Evolutionary conservation across 352 stramenopile species (phyloP).

Genomic region (Globisporangium perplexum): DNA sequence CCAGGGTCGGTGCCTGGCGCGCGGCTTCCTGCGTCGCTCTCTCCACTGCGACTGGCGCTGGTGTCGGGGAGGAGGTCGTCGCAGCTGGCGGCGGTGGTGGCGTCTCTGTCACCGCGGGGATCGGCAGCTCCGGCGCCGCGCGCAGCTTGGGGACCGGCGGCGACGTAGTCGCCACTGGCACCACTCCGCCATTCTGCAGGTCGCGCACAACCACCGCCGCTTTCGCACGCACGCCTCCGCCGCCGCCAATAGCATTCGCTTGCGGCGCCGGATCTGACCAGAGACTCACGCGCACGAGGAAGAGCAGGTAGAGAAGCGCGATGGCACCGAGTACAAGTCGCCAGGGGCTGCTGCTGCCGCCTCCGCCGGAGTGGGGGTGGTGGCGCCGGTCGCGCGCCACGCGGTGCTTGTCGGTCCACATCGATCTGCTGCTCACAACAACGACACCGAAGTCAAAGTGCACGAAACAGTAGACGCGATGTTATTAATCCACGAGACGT

Average conservation of each 20-base stretch:
- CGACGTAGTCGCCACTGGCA: neutral
- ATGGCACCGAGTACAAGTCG: conserved; percentile 10
- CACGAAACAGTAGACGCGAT: too few species aligned
- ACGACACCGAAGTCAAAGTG: too few species aligned
- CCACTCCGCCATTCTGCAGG: neutral
- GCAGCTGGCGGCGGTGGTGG: neutral
- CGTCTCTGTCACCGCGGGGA: neutral
- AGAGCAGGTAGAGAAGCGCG: conserved; percentile 16
- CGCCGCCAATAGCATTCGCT: conserved; percentile 8
- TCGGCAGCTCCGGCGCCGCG: conserved; percentile 2
- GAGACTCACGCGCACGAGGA: conserved; percentile 16
- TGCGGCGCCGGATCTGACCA: conserved; percentile 1
- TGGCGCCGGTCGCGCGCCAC: conserved; percentile 7
- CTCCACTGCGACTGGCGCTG: neutral
- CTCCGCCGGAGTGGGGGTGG: neutral
- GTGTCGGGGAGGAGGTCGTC: neutral
- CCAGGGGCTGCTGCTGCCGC: conserved; percentile 9
- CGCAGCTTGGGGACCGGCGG: conserved; percentile 6
- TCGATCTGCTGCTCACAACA: neutral
- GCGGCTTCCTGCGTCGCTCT: neutral
- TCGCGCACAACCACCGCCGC: conserved; percentile 9
- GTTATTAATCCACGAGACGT: too few species aligned
- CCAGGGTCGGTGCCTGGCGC: conserved; percentile 3
- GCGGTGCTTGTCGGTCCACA: conserved; percentile 1
- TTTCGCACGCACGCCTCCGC: conserved; percentile 2